Conservation (phyloP, 2,329 filamentous ascomycete species). For the Talaromyces sp. region DNA sequence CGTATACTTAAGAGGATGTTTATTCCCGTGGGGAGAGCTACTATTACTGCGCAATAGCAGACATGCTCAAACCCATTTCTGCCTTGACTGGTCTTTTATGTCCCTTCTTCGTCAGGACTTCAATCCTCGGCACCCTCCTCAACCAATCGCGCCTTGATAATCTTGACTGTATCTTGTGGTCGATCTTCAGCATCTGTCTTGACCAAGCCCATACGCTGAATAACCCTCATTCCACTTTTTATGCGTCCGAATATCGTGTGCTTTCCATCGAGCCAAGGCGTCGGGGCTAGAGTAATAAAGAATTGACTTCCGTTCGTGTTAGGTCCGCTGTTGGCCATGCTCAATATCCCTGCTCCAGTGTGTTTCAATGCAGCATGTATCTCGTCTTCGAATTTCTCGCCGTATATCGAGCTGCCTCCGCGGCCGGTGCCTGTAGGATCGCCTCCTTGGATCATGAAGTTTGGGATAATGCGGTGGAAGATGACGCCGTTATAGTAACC, state of each 20-base stretch:
- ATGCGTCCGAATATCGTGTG: conserved; percentile 96
- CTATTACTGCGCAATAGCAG: no score
- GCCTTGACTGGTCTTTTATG: background rate
- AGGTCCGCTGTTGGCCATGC: conserved; percentile 92
- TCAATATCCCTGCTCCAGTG: conserved; percentile 87
- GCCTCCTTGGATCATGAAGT: conserved; percentile 95
- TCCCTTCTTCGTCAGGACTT: conserved; percentile 14
- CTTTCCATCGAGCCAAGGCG: conserved; percentile 94
- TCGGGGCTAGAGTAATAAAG: conserved; percentile 89
- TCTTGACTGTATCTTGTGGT: conserved; percentile 77
- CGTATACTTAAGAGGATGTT: background rate
- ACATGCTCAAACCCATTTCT: background rate
- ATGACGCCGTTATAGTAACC: conserved; percentile 84
- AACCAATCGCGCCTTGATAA: conserved; percentile 68
- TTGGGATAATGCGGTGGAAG: conserved; percentile 91
- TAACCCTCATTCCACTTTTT: conserved; percentile 74
- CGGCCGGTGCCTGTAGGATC: conserved; percentile 92
- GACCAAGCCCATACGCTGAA: conserved; percentile 83
- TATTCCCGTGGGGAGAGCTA: no score
- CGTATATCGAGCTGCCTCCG: conserved; percentile 85
- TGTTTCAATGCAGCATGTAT: conserved; percentile 75
- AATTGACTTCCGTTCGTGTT: conserved; percentile 95
- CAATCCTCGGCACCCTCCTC: conserved; percentile 53
- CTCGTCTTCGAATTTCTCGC: conserved; percentile 92
- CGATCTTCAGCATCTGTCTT: conserved; percentile 77